Evolutionary conservation across 257 asterid species (phyloP).

Genomic region (Nicotiana sylvestris): DNA sequence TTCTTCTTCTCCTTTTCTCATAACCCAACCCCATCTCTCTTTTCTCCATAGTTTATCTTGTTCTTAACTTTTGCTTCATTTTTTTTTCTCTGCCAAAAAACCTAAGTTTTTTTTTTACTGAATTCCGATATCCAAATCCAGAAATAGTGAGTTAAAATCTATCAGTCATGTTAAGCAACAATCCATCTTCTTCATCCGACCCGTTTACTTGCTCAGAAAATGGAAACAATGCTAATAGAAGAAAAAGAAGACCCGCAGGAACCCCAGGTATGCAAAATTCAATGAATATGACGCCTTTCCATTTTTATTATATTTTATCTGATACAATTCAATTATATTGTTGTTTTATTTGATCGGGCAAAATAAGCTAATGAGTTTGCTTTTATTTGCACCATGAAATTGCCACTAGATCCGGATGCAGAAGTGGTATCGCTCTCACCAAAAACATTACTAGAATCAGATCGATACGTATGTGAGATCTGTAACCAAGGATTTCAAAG

Average conservation of each 20-base stretch:
- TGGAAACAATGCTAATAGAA: conserved; percentile 28
- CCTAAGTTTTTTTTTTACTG: background rate
- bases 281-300: background rate
- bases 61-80: background rate
- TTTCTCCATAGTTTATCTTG: background rate
- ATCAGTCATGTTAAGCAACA: conserved; percentile 32
- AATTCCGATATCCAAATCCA: background rate
- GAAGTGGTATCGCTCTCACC: conserved; percentile 86
- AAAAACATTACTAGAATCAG: conserved; percentile 74
- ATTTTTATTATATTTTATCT: background rate
- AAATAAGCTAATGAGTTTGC: background rate
- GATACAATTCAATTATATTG: background rate
- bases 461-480: conserved; percentile 91
- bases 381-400: background rate
- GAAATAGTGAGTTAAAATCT: background rate
- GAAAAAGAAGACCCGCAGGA: conserved; percentile 81
- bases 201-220: conserved; percentile 42
- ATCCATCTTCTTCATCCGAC: conserved; percentile 44
- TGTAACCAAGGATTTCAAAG: conserved; percentile 92
- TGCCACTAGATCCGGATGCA: conserved; percentile 74
- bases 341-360: background rate
- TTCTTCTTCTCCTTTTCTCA: conserved; percentile 4
- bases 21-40: background rate
- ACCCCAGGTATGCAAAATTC: conserved; percentile 58
- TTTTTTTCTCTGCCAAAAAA: background rate